Evolutionary conservation across 2,329 filamentous ascomycete genomes (phyloP), one percentile per base, ranked within the genome.

Genomic region (Talaromyces pinophilus): DNA sequence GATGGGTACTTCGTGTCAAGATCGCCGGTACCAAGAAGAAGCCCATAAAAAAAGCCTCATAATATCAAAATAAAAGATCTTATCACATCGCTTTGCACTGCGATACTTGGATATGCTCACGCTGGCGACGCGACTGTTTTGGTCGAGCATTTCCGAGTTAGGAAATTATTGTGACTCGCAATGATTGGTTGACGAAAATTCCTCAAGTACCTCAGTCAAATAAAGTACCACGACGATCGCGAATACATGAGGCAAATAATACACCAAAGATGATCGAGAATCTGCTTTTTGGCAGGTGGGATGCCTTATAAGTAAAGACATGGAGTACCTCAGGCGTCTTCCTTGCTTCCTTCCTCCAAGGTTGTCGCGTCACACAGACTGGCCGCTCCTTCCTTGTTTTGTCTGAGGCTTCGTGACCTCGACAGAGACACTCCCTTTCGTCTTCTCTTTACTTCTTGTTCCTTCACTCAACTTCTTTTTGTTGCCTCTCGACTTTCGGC

Each of bases 111-210:
- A 30, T n/a, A 6, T 57, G 30, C 30, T 19, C 52, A 38, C 30
- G 33, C 33, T 40, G n/a, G 8, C 15, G 10, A 35, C 5, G 52
- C 30, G 8, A 55, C 52, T 40, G 54, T 25, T 22, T 38, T 57
- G 33, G 54, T 57, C n/a, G n/a, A 40, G 40, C 19, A 57, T 60
- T 60, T 60, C 57, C 57, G 1, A 3, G 7, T 11, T 30, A 13
- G 57, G 57, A 42, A 60, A 46, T 17, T 38, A n/a, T 46, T 7
- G 38, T 30, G 22, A 5, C 11, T 5, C 13, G 40, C 7, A 22
- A 44, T 33, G 57, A 46, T 60, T 60, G 57, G 57, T 22, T 46
- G 38, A 60, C n/a, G 38, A 60, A 60, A 60, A 60, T 60, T 60
- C 17, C 57, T 46, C 57, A 46, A 19, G 57, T 46, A 25, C 38